Evolutionary conservation across 495 filamentous ascomycete genomes (phyloP).

Genomic region (Friedmanniomyces simplex): DNA sequence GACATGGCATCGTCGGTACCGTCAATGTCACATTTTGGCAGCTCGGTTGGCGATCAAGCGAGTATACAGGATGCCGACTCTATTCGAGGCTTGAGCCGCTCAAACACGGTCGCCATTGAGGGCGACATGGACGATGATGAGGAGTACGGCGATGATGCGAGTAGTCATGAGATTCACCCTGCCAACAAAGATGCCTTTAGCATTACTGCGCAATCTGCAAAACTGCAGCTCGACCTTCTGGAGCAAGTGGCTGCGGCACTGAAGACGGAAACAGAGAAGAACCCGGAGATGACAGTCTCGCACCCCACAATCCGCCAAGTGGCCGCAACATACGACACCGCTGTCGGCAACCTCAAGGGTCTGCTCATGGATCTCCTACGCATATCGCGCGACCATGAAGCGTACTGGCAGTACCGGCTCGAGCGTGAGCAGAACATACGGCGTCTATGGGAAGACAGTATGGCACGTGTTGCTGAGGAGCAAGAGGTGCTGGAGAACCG

Average conservation of each 20-base stretch:
- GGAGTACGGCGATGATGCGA: conserved; percentile 72
- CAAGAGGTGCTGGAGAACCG: conserved; percentile 81
- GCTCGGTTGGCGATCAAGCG: conserved; percentile 41
- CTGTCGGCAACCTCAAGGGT: conserved; percentile 75
- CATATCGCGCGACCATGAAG: conserved; percentile 85
- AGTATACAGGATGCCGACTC: conserved; percentile 44
- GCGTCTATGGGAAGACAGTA: conserved; percentile 96
- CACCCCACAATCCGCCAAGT: conserved; percentile 70
- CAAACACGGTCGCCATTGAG: conserved; percentile 34
- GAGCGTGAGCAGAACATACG: conserved; percentile 81
- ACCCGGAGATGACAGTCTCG: conserved; percentile 57
- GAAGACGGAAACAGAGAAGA: conserved; percentile 57
- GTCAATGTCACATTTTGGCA: conserved; percentile 30
- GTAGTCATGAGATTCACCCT: conserved; percentile 60
- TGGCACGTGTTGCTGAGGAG: conserved; percentile 84
- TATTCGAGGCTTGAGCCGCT: conserved; percentile 21
- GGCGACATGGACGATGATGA: conserved; percentile 59
- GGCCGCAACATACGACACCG: conserved; percentile 76
- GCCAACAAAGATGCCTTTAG: conserved; percentile 82
- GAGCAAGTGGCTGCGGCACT: conserved; percentile 73
- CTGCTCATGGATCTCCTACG: conserved; percentile 79
- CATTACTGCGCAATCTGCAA: conserved; percentile 90
- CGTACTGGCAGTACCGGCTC: conserved; percentile 92
- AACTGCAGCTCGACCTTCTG: conserved; percentile 81
- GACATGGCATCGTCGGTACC: conserved; percentile 41